phyloP scores from a whole-genome alignment of 164 flowering plant species.

The Litsea cubeba region DNA sequence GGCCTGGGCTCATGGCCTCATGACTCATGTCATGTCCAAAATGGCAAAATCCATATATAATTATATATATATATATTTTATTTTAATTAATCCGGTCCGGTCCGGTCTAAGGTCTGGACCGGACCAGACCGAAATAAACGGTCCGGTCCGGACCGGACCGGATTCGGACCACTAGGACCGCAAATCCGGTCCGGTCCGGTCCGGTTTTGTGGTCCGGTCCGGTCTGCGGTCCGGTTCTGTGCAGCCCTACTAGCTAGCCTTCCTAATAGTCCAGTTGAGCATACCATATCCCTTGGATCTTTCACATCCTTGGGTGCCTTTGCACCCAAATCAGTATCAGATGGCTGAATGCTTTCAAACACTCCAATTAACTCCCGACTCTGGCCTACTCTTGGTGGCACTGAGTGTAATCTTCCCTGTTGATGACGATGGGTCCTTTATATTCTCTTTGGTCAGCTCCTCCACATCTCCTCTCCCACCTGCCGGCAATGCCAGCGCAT shows the following conservation, averaged over 20 bases:
- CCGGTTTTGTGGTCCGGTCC: too few species aligned
- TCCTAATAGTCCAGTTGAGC: constrained; percentile 69
- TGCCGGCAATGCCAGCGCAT: constrained; percentile 91
- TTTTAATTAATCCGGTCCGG: too few species aligned
- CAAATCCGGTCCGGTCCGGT: too few species aligned
- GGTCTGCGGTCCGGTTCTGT: too few species aligned
- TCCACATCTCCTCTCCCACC: constrained; percentile 99
- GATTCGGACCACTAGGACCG: too few species aligned
- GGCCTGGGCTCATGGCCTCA: too few species aligned
- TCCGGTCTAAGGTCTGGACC: too few species aligned
- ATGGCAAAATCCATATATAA: too few species aligned
- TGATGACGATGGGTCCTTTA: constrained; percentile 59
- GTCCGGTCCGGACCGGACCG: too few species aligned
- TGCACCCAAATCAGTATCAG: constrained; percentile 94
- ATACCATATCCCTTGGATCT: constrained; percentile 94
- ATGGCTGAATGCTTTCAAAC: constrained; percentile 91
- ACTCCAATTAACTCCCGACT: constrained; percentile 88
- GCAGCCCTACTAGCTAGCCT: constrained; percentile 19
- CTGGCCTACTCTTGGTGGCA: constrained; percentile 79
- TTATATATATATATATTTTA: too few species aligned
- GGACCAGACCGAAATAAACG: too few species aligned
- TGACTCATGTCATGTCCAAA: too few species aligned
- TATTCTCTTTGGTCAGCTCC: constrained; percentile 78
- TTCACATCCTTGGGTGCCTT: constrained; percentile 90
- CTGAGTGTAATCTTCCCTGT: constrained; percentile 75